phyloP scores from a whole-genome alignment of 768 basidiomycete genomes.

The Punctularia strigosozonata region DNA sequence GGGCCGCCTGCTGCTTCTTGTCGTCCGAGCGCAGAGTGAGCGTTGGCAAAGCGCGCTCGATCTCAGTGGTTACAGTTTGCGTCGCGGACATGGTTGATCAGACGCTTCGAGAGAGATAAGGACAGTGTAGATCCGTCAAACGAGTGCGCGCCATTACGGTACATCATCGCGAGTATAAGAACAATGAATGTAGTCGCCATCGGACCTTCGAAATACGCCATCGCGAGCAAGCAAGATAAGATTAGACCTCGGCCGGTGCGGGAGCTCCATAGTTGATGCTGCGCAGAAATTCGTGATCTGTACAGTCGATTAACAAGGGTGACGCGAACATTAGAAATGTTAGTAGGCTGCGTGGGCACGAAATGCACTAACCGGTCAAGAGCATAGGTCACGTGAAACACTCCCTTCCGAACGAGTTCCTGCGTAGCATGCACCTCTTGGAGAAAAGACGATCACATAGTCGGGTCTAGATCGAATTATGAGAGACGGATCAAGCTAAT shows the following conservation, averaged over 20 bases:
- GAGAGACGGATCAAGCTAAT: too few species aligned
- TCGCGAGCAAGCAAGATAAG: conserved; percentile 5
- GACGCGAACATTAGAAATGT: too few species aligned
- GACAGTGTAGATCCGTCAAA: neutral
- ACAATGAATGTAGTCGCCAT: conserved; percentile 10
- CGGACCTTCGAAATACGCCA: conserved; percentile 8
- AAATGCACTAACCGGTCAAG: too few species aligned
- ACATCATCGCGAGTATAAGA: neutral
- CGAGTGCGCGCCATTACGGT: neutral
- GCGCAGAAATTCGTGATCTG: too few species aligned
- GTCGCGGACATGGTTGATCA: neutral
- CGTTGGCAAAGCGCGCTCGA: conserved; percentile 6
- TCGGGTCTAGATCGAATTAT: too few species aligned
- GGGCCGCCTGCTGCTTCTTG: conserved; percentile 1
- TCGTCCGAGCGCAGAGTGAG: conserved; percentile 9
- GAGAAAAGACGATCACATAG: too few species aligned
- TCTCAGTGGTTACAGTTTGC: neutral
- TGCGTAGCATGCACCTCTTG: too few species aligned
- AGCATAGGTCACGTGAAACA: too few species aligned
- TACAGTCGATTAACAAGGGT: too few species aligned
- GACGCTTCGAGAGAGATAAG: neutral
- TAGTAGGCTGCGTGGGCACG: too few species aligned
- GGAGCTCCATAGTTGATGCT: too few species aligned
- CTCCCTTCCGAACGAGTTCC: too few species aligned
- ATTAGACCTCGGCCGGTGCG: neutral